These are phyloP conservation scores for Ascochyta lentis DNA, from an alignment of 2,329 filamentous ascomycete species.

Conservation along the genomic window DNA sequence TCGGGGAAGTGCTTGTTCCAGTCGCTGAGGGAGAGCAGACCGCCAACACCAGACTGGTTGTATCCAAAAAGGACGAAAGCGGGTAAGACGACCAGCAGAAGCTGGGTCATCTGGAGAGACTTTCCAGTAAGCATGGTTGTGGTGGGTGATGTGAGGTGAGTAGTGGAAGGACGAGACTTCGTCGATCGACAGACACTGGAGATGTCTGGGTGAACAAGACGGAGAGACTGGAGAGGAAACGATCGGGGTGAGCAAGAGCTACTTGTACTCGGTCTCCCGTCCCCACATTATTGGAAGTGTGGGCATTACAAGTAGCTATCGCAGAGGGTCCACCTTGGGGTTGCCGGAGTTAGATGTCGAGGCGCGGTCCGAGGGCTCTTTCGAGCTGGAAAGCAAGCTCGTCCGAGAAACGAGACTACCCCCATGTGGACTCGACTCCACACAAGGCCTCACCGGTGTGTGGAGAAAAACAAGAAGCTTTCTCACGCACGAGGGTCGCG, in stretches of 20 bases:
- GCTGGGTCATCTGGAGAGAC: slow-evolving; percentile 40
- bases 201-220: slow-evolving; percentile 10
- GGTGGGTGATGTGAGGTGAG: not conserved
- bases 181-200: slow-evolving; percentile 12
- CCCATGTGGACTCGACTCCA: slow-evolving; percentile 17
- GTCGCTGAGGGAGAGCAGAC: slow-evolving; percentile 51
- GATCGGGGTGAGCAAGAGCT: slow-evolving; percentile 13
- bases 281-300: slow-evolving; percentile 32
- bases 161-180: slow-evolving; percentile 6
- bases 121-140: slow-evolving; percentile 32
- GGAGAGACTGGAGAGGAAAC: slow-evolving; percentile 13
- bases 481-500: slow-evolving; percentile 7
- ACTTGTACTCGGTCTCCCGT: slow-evolving; percentile 27
- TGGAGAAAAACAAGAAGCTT: slow-evolving; percentile 17
- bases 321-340: slow-evolving; percentile 13
- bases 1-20: slow-evolving; percentile 56
- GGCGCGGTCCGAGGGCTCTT: slow-evolving; percentile 5
- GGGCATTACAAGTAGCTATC: slow-evolving; percentile 18
- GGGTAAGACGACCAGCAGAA: slow-evolving; percentile 49
- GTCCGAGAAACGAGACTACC: slow-evolving; percentile 9
- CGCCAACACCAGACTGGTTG: slow-evolving; percentile 60
- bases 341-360: slow-evolving; percentile 6
- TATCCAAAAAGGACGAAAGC: slow-evolving; percentile 60
- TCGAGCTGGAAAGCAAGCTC: slow-evolving; percentile 5
- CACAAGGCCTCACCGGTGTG: slow-evolving; percentile 21